These are phyloP conservation scores for Biscutella laevigata DNA, from an alignment of 441 rosid genomes.

Conservation along the genomic window DNA sequence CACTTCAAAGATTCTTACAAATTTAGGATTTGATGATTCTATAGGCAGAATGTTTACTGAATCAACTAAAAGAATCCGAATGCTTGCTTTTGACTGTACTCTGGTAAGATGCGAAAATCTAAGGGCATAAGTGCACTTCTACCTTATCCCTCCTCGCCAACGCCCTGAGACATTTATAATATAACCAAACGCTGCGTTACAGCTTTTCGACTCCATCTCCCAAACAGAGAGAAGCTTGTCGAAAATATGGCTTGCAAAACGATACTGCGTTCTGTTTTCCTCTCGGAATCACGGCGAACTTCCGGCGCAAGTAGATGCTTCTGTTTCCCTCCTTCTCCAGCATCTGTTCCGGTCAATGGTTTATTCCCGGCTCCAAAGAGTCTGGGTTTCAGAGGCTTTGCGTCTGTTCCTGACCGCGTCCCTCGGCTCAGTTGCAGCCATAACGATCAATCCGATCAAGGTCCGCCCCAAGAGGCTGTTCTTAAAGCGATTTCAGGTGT, in stretches of 20 bases:
- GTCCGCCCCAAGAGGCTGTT: conserved; percentile 90
- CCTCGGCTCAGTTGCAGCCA: conserved; percentile 38
- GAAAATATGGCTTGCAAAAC: conserved; percentile 65
- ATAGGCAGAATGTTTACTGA: no score
- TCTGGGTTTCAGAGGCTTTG: conserved; percentile 23
- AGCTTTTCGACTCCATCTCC: background rate
- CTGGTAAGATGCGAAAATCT: no score
- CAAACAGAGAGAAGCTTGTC: background rate
- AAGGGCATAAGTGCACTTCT: conserved; percentile 6
- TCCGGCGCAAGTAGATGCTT: conserved; percentile 25
- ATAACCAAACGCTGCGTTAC: conserved; percentile 16
- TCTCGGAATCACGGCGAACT: conserved; percentile 46
- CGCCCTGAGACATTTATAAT: background rate
- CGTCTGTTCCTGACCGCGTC: conserved; percentile 32
- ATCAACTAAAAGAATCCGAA: no score
- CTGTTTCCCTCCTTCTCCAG: conserved; percentile 25
- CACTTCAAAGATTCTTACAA: no score
- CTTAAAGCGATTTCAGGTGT: conserved; percentile 88
- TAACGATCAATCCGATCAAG: conserved; percentile 57
- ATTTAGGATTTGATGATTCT: no score
- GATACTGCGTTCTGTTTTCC: conserved; percentile 42
- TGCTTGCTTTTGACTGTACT: no score
- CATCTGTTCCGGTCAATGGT: conserved; percentile 26
- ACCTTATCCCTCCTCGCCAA: conserved; percentile 1
- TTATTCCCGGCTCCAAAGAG: conserved; percentile 19